phyloP scores from a whole-genome alignment of 371 early-diverging fungal genomes.

The Rhizomucor pusillus region DNA sequence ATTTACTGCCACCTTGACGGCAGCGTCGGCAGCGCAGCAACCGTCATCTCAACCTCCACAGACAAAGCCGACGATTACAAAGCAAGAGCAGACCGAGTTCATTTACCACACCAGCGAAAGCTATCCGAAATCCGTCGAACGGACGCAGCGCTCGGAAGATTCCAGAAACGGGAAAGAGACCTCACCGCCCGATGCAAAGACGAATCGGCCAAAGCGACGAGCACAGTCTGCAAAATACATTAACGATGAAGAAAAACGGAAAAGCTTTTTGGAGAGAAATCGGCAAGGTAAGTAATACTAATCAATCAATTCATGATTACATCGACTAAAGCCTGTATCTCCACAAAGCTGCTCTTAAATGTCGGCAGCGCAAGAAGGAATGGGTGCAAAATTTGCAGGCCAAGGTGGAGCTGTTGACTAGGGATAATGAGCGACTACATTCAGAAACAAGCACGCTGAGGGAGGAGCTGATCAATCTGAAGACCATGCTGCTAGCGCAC shows the following conservation, averaged over 20 bases:
- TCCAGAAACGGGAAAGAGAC: not conserved
- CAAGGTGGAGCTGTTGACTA: constrained; percentile 49
- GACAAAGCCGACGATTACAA: not conserved
- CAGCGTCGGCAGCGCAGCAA: too few relatives aligned
- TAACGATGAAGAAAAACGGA: constrained; percentile 67
- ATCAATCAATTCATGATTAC: not conserved
- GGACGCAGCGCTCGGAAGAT: not conserved
- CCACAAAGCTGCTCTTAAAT: constrained; percentile 60
- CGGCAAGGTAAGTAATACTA: constrained; percentile 58
- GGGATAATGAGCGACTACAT: constrained; percentile 53
- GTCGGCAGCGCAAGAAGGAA: constrained; percentile 69
- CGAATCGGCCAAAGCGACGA: not conserved
- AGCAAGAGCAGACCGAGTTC: not conserved
- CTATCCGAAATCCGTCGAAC: not conserved
- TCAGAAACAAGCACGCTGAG: constrained; percentile 45
- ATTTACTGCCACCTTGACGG: too few relatives aligned
- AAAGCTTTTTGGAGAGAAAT: constrained; percentile 81
- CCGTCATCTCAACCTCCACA: not conserved
- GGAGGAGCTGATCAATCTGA: constrained; percentile 52
- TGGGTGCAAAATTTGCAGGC: constrained; percentile 58
- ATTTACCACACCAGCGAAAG: constrained; percentile 6
- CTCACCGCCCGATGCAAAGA: too few relatives aligned
- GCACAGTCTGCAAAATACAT: constrained; percentile 1
- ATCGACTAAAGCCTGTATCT: not conserved
- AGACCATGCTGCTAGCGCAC: constrained; percentile 59